A percentile compares a stretch with the other conserved stretches of the same genome.
Conservation (phyloP, 192 early-diverging fungal genomes). For the Lobosporangium transversale region DNA sequence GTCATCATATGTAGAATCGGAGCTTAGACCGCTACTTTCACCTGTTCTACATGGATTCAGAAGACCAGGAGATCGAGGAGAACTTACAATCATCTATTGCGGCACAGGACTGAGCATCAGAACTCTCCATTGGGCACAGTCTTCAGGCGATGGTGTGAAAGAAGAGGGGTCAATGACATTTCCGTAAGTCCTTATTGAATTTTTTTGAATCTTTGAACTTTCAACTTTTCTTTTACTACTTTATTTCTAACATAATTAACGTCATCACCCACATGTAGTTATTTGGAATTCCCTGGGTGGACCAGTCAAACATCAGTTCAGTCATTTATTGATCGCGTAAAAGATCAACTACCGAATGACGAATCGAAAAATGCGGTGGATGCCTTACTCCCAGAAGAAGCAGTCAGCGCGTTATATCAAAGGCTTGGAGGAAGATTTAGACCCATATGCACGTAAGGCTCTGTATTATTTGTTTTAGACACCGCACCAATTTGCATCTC, state of each 20-base stretch:
- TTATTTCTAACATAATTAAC: no score
- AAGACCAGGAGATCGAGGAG: constrained; percentile 9
- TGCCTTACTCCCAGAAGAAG: constrained; percentile 15
- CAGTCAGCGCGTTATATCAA: constrained; percentile 16
- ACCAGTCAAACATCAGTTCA: constrained; percentile 4
- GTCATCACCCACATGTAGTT: no score
- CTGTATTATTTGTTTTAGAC: not conserved
- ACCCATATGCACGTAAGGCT: constrained; percentile 2
- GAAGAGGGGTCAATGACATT: constrained; percentile 7
- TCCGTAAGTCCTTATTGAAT: constrained; percentile 4
- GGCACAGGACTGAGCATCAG: constrained; percentile 21
- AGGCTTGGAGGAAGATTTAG: constrained; percentile 20
- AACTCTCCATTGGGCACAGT: constrained; percentile 22
- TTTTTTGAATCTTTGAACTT: no score
- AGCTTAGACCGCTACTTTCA: constrained; percentile 8
- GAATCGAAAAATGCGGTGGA: constrained; percentile 16
- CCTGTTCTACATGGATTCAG: constrained; percentile 12
- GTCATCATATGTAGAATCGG: constrained; percentile 10
- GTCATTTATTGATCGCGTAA: constrained; percentile 10
- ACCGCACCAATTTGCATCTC: not conserved
- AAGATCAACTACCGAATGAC: constrained; percentile 12
- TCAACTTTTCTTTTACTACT: no score
- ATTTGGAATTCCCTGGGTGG: constrained; percentile 33
- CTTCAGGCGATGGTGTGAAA: constrained; percentile 18
- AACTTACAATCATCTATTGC: constrained; percentile 30